phyloP scores from a whole-genome alignment of 495 filamentous ascomycete genomes.

The Penicillium daleae region DNA sequence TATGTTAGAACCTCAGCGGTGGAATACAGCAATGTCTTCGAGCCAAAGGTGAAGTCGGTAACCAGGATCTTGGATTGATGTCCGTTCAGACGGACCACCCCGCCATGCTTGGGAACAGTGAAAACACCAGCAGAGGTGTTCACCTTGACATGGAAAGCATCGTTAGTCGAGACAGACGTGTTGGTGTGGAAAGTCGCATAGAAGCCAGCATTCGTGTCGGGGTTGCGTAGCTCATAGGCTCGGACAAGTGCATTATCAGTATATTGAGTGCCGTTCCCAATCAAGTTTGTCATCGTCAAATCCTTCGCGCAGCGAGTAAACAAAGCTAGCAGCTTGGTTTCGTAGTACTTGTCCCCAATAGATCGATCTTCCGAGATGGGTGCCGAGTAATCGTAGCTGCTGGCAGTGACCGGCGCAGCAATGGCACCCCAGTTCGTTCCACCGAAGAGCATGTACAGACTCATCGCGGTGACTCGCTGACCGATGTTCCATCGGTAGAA shows the following conservation, averaged over 20 bases:
- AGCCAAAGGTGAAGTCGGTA: conserved; percentile 59
- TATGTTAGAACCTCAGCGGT: conserved; percentile 63
- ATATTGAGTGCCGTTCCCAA: conserved; percentile 62
- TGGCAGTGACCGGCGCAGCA: conserved; percentile 50
- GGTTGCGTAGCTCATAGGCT: conserved; percentile 58
- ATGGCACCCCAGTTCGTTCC: conserved; percentile 61
- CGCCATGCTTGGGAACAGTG: conserved; percentile 46
- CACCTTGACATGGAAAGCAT: conserved; percentile 56
- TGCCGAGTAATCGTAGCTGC: conserved; percentile 64
- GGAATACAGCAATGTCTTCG: conserved; percentile 58
- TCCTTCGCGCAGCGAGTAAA: conserved; percentile 59
- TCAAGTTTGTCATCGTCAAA: conserved; percentile 54
- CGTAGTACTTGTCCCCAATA: conserved; percentile 61
- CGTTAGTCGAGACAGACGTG: conserved; percentile 48
- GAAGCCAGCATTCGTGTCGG: conserved; percentile 57
- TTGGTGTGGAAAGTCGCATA: conserved; percentile 58
- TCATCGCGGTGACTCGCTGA: conserved; percentile 56
- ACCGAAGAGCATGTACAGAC: conserved; percentile 64
- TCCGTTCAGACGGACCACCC: conserved; percentile 55
- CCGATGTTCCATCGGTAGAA: conserved; percentile 63
- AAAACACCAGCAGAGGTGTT: conserved; percentile 57
- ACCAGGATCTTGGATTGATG: conserved; percentile 64
- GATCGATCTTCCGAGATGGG: conserved; percentile 62
- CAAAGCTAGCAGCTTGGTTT: conserved; percentile 61
- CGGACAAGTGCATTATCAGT: conserved; percentile 51